A percentile compares a stretch with the other conserved stretches of the same genome.
phyloP scores from a whole-genome alignment of 495 filamentous ascomycete species.

The Astrothelium subdiscretum region DNA sequence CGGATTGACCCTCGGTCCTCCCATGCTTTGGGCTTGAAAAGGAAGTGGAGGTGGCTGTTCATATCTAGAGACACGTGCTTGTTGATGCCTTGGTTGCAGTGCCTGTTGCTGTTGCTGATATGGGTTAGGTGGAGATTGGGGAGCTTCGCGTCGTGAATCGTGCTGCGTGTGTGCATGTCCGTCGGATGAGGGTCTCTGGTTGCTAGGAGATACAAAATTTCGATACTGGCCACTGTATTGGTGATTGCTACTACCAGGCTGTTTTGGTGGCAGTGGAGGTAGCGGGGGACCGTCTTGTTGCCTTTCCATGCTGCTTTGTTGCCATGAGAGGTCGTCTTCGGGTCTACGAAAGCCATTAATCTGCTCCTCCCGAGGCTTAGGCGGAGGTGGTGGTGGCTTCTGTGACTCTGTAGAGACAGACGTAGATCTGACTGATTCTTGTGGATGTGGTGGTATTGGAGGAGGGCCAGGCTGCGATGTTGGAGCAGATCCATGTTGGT shows the following conservation, averaged over 20 bases:
- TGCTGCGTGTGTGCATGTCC: neutral
- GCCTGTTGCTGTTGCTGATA: neutral
- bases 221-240: neutral
- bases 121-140: constrained; percentile 6
- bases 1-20: constrained; percentile 1
- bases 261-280: constrained; percentile 28
- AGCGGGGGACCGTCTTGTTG: neutral
- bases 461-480: constrained; percentile 39
- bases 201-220: neutral
- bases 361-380: constrained; percentile 24
- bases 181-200: neutral
- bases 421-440: constrained; percentile 33
- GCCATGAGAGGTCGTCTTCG: neutral
- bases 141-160: constrained; percentile 1
- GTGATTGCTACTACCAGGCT: neutral
- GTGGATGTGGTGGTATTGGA: constrained; percentile 58
- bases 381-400: constrained; percentile 25
- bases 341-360: neutral
- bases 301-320: neutral
- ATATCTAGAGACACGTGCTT: constrained; percentile 15
- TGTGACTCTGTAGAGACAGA: neutral
- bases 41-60: neutral
- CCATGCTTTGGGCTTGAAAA: neutral
- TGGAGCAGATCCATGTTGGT: constrained; percentile 24
- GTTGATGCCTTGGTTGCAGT: constrained; percentile 6